A percentile compares a stretch with the other conserved stretches of the same genome.
These are phyloP conservation scores for Chalaropsis thielavioides DNA, from an alignment of 2,329 filamentous ascomycete species.

Conservation along the genomic window DNA sequence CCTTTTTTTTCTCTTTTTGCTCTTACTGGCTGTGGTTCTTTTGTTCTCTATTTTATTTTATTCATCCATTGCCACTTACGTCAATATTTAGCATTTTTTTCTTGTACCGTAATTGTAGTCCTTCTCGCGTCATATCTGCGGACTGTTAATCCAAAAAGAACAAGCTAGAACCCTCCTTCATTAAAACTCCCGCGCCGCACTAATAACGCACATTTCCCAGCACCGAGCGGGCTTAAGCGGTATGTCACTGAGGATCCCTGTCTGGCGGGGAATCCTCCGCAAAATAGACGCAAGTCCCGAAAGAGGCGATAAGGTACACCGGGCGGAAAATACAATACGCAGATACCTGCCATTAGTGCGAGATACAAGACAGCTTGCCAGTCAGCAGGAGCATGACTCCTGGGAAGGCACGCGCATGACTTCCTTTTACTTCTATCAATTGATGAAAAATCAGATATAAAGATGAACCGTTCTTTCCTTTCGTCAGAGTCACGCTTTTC, in stretches of 20 bases:
- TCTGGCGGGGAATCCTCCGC: conserved; percentile 7
- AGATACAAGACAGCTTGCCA: not conserved
- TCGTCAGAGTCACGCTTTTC: not conserved
- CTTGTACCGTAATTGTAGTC: not conserved
- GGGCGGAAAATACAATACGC: not conserved
- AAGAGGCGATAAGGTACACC: not conserved
- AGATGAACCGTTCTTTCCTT: not conserved
- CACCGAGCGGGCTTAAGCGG: not conserved
- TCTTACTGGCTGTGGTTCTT: not conserved
- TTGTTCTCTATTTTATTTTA: not conserved
- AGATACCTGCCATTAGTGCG: not conserved
- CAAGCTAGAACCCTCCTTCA: not conserved
- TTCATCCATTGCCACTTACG: not conserved
- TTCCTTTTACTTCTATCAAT: not conserved
- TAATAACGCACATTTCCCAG: not conserved
- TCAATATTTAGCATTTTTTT: not conserved
- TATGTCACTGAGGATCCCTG: conserved; percentile 7
- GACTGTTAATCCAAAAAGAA: not conserved
- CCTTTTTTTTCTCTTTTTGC: not conserved
- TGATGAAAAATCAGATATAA: conserved; percentile 5
- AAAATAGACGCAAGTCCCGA: conserved; percentile 6
- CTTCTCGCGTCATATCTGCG: not conserved
- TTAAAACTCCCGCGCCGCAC: not conserved
- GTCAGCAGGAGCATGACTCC: conserved; percentile 1
- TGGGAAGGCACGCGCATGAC: not conserved